Evolutionary conservation across 2,329 filamentous ascomycete genomes (phyloP).

Genomic region (Amesomyces nigricolor): DNA sequence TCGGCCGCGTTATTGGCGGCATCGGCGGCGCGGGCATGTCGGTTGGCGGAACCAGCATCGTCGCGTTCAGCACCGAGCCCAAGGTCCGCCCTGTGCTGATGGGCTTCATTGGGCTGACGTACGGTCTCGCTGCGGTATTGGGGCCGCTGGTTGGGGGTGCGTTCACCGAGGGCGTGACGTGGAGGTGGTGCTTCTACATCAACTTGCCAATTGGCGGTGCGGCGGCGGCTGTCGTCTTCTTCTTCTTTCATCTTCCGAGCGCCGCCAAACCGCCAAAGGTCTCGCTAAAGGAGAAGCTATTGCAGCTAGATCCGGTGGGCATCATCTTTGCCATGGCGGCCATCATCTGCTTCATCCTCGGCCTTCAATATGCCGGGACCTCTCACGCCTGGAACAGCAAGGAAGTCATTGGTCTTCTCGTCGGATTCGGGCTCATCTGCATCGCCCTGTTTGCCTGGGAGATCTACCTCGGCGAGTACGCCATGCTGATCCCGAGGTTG

Average conservation of each 20-base stretch:
- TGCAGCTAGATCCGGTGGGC: neutral
- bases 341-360: neutral
- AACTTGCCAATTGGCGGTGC: neutral
- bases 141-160: too few relatives aligned
- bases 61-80: too few relatives aligned
- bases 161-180: neutral
- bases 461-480: too few relatives aligned
- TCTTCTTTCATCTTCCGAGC: neutral
- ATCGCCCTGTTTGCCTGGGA: too few relatives aligned
- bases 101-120: too few relatives aligned
- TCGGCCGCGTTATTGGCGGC: slow-evolving; percentile 34
- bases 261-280: too few relatives aligned
- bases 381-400: neutral
- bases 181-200: neutral
- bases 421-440: too few relatives aligned
- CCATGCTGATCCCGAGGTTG: too few relatives aligned
- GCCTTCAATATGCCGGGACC: neutral
- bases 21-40: slow-evolving; percentile 31
- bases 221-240: neutral
- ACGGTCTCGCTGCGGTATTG: too few relatives aligned
- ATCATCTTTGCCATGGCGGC: neutral
- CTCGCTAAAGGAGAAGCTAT: neutral
- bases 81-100: too few relatives aligned
- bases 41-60: slow-evolving; percentile 21
- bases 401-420: neutral